These are phyloP conservation scores for Pichia nakasei DNA, from an alignment of 805 yeast species.

Conservation along the genomic window DNA sequence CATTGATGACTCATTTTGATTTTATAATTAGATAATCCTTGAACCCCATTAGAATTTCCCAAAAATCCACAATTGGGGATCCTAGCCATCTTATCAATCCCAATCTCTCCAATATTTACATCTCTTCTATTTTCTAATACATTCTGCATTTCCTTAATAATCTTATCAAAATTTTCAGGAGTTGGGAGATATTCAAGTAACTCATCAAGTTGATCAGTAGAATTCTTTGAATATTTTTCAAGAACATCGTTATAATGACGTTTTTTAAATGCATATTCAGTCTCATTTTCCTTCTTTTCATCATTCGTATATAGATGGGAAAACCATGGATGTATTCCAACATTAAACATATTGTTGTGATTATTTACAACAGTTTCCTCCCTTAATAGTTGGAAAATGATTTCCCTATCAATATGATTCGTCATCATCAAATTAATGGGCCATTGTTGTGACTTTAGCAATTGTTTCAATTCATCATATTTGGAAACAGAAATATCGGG, in stretches of 20 bases:
- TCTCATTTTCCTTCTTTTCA: background rate
- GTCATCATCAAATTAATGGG: conserved; percentile 38
- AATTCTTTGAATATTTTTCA: conserved; percentile 24
- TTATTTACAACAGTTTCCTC: background rate
- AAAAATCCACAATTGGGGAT: conserved; percentile 53
- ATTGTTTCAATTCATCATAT: conserved; percentile 1
- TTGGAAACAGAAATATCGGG: conserved; percentile 12
- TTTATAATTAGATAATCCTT: conserved; percentile 27
- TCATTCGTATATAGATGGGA: conserved; percentile 46
- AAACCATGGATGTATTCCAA: conserved; percentile 93
- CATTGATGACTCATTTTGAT: conserved; percentile 64
- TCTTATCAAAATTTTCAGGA: conserved; percentile 40
- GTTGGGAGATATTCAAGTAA: conserved; percentile 39
- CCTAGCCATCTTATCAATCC: conserved; percentile 70
- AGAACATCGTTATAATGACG: conserved; percentile 54
- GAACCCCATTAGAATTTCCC: conserved; percentile 22
- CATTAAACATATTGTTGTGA: conserved; percentile 33
- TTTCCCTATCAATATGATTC: conserved; percentile 29
- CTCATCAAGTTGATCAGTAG: conserved; percentile 27
- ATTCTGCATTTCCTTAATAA: conserved; percentile 25
- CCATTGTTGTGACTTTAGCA: background rate
- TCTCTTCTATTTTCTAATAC: conserved; percentile 19
- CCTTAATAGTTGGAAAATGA: conserved; percentile 19
- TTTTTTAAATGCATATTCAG: conserved; percentile 25
- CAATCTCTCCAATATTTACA: conserved; percentile 77